Percentiles rank a stretch among this genome's conserved stretches.
Evolutionary conservation across 1,139 yeast species (phyloP).

Genomic region (Pichia sp.): DNA sequence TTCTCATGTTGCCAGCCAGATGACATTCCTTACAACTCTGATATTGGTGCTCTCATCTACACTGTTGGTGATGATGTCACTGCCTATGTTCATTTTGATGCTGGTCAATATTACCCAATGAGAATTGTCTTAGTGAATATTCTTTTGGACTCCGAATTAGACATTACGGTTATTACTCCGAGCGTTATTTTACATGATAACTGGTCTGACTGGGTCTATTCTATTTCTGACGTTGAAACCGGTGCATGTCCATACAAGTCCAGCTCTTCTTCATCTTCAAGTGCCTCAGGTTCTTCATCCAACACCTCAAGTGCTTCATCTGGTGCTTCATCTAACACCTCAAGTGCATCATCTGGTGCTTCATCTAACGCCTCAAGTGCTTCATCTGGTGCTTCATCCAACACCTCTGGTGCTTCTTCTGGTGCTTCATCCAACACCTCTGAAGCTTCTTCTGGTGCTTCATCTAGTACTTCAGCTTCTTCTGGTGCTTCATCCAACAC

Average conservation of each 20-base stretch:
- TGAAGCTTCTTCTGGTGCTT: too few species aligned
- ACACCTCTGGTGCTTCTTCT: too few species aligned
- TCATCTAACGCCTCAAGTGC: too few species aligned
- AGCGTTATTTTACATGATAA: conserved; percentile 4
- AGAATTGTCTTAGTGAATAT: conserved; percentile 19
- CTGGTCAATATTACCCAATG: conserved; percentile 19
- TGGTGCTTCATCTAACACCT: too few species aligned
- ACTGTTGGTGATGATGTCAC: neutral
- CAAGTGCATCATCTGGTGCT: too few species aligned
- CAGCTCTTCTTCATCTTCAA: neutral
- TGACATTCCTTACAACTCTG: conserved; percentile 6
- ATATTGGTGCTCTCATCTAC: neutral
- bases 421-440: too few species aligned
- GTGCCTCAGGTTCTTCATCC: too few species aligned
- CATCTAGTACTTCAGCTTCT: too few species aligned
- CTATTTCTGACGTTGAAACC: conserved; percentile 1
- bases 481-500: too few species aligned
- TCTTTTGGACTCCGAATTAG: conserved; percentile 2
- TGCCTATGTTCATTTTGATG: conserved; percentile 14
- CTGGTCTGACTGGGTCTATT: conserved; percentile 12
- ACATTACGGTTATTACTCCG: conserved; percentile 11
- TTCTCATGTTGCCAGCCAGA: conserved; percentile 24
- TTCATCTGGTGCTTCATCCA: too few species aligned
- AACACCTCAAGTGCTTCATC: too few species aligned
- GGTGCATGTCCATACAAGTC: conserved; percentile 1